These are phyloP conservation scores for Rubus parviflorus DNA, from an alignment of 306 rosid genomes.

Conservation along the genomic window DNA sequence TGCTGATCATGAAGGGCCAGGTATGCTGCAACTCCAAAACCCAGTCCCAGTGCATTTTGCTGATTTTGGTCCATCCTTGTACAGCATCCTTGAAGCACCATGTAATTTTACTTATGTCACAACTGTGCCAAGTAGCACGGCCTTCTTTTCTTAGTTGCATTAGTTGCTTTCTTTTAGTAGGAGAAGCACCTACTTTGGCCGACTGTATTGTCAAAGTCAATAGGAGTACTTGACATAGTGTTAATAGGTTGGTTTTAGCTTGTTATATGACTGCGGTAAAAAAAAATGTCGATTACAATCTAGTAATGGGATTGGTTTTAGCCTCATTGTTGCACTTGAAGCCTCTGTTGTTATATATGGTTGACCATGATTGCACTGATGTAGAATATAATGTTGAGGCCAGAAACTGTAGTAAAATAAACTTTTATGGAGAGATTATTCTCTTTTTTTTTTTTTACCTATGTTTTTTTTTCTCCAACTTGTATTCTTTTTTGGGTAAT, in stretches of 20 bases:
- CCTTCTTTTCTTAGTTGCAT: background rate
- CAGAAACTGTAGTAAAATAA: too few species aligned
- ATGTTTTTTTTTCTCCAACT: too few species aligned
- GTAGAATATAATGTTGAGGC: too few species aligned
- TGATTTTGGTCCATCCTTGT: background rate
- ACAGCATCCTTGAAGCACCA: background rate
- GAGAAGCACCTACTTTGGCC: background rate
- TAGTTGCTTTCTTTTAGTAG: background rate
- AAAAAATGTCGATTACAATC: background rate
- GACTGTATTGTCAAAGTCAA: background rate
- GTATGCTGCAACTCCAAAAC: background rate
- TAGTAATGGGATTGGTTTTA: background rate
- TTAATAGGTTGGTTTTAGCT: background rate
- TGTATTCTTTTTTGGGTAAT: too few species aligned
- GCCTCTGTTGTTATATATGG: too few species aligned
- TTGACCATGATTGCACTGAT: too few species aligned
- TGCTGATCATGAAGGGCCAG: background rate
- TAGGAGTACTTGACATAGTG: background rate
- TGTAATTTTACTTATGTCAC: background rate
- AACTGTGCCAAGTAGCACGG: background rate
- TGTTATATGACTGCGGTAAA: background rate
- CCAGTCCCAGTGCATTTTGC: background rate
- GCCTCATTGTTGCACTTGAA: too few species aligned
- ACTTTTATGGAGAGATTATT: too few species aligned
- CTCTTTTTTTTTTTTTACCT: too few species aligned